Percentiles rank a stretch among this genome's conserved stretches.
Conservation (phyloP, 192 early-diverging fungal species). For the Glomus cerebriforme region DNA sequence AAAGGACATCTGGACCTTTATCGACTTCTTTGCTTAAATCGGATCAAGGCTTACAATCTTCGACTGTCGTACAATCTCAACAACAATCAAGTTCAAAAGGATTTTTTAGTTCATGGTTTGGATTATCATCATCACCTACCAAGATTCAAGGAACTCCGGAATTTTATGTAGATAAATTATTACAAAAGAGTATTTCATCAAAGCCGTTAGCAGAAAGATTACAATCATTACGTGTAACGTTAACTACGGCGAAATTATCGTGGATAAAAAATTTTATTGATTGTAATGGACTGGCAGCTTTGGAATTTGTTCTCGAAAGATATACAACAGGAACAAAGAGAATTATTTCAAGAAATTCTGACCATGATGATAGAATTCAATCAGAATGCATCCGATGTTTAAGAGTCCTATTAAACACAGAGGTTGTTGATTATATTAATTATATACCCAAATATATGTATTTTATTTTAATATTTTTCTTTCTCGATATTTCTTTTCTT, state of each 20-base stretch:
- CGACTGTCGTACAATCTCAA: background rate
- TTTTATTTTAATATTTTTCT: background rate
- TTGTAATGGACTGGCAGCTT: conserved; percentile 47
- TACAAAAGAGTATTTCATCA: conserved; percentile 41
- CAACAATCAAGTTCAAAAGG: background rate
- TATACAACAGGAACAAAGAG: conserved; percentile 41
- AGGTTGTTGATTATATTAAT: conserved; percentile 42
- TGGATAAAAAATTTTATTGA: conserved; percentile 57
- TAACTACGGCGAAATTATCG: conserved; percentile 47
- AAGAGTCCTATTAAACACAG: conserved; percentile 51
- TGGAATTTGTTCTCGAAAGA: conserved; percentile 53
- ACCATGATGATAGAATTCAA: conserved; percentile 47
- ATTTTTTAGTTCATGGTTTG: conserved; percentile 14
- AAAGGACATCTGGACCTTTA: background rate
- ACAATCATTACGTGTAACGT: conserved; percentile 40
- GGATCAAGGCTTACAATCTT: too few species aligned
- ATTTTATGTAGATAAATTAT: conserved; percentile 45
- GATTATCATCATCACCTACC: background rate
- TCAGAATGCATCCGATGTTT: conserved; percentile 56
- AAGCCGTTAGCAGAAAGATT: conserved; percentile 49
- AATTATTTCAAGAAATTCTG: conserved; percentile 24
- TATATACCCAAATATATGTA: background rate
- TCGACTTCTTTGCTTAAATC: too few species aligned
- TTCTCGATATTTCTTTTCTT: background rate
- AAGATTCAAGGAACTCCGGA: conserved; percentile 37